A percentile compares a stretch with the other conserved stretches of the same genome.
Evolutionary conservation across 345 rosid genomes (phyloP).

Genomic region (Adansonia digitata): DNA sequence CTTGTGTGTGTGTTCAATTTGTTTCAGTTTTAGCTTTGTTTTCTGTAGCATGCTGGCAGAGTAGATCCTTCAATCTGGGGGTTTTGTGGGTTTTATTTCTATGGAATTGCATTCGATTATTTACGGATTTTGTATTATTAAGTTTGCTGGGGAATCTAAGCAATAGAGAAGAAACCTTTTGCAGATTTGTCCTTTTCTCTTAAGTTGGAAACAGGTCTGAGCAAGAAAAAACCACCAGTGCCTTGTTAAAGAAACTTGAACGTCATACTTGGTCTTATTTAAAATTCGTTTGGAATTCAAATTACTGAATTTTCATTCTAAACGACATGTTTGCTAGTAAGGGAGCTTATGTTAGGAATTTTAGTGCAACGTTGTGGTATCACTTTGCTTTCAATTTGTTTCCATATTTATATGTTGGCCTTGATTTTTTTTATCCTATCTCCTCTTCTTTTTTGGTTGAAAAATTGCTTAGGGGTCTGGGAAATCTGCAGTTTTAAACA

Average conservation of each 20-base stretch:
- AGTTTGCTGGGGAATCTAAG: neutral
- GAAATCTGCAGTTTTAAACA: constrained; percentile 89
- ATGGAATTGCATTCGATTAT: neutral
- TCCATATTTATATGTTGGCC: neutral
- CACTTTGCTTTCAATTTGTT: neutral
- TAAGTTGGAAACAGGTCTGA: neutral
- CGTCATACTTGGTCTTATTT: neutral
- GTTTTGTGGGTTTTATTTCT: neutral
- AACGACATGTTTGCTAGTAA: neutral
- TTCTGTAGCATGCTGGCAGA: neutral
- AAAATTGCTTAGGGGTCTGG: constrained; percentile 66
- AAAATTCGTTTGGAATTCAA: neutral
- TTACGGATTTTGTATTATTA: neutral
- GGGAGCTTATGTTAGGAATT: neutral
- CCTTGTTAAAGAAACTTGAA: neutral
- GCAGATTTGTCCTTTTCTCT: neutral
- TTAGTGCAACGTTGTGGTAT: neutral
- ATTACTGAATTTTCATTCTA: neutral
- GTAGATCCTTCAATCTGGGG: constrained; percentile 5
- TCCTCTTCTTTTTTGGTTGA: neutral
- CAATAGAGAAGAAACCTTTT: neutral
- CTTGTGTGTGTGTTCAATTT: neutral
- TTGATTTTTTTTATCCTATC: neutral
- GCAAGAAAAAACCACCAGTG: neutral
- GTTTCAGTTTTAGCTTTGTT: neutral